Base-by-base conservation (phyloP, 805 yeast genomes). In the Candida ipomoeae region DNA sequence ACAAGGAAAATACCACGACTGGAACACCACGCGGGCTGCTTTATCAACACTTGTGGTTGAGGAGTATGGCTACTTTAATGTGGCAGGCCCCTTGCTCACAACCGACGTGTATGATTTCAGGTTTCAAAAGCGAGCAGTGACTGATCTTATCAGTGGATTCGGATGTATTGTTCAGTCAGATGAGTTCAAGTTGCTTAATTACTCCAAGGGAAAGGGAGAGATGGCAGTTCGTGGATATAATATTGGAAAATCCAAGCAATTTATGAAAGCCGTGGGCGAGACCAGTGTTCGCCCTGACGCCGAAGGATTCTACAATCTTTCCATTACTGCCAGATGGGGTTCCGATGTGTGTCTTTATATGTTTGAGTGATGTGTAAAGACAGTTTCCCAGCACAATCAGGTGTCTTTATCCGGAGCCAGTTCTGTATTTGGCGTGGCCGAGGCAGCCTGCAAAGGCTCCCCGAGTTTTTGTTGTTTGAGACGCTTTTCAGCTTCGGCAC, bases 281-380 rank as follows among this genome's bases (percentile, higher is more conserved):
- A 48, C 48, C 4, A 32, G 18, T 33, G 46, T 52, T 2, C 18
- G n/a, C 11, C 61, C 60, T 2, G 58, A 55, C 23, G 23, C 23
- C 14, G 71, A 70, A 32, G 78, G 65, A 5, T 83, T 76, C 66
- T 68, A 74, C 67, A 65, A 69, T 10, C 52, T 71, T 20, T 69
- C 78, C 3, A 68, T 83, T 0, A 59, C 55, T 34, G 90, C 89
- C 0, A 70, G 72, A 35, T 84, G 84, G 76, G 91, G 89, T 13
- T 70, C 65, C 29, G 92, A 86, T 64, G 91, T 91, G 2, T 85
- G 91, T 61, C 74, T 86, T 51, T 86, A 85, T 62, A 74, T 73
- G 47, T 32, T 52, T 44, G 44, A 44, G 36, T 31, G 38, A 20
- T 26, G 17, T 7, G 20, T n/a, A 17, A 39, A 23, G 18, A 21